Percentiles rank a stretch among this genome's conserved stretches.
These are phyloP conservation scores for Hericium coralloides DNA, from an alignment of 768 basidiomycete genomes.

Conservation along the genomic window DNA sequence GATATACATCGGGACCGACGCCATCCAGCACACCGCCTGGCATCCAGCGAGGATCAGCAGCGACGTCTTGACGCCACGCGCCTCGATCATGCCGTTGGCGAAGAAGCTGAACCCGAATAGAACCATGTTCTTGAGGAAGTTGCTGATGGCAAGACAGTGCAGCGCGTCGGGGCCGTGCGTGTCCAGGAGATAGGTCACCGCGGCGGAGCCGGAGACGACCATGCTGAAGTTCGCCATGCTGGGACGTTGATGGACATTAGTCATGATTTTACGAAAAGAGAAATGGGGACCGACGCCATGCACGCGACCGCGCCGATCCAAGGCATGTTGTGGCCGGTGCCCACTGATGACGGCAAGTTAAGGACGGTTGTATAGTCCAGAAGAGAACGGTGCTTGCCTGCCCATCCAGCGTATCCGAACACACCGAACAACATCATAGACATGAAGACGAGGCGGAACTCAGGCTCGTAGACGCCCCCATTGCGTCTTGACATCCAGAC, in stretches of 20 bases:
- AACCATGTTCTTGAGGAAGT: slow-evolving; percentile 36
- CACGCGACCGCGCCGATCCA: slow-evolving; percentile 38
- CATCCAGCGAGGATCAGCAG: slow-evolving; percentile 32
- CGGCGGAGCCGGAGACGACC: slow-evolving; percentile 32
- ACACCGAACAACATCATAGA: slow-evolving; percentile 33
- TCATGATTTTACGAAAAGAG: not conserved
- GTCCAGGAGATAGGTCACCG: slow-evolving; percentile 38
- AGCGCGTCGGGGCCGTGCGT: slow-evolving; percentile 33
- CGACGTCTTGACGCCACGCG: slow-evolving; percentile 29
- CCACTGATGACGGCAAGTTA: slow-evolving; percentile 15
- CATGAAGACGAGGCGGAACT: slow-evolving; percentile 35
- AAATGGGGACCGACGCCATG: slow-evolving; percentile 11
- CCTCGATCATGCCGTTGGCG: slow-evolving; percentile 31
- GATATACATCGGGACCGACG: slow-evolving; percentile 35
- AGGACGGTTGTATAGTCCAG: not conserved
- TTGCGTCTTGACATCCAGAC: slow-evolving; percentile 36
- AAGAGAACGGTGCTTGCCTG: slow-evolving; percentile 16
- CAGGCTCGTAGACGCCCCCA: slow-evolving; percentile 37
- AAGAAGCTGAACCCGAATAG: slow-evolving; percentile 38
- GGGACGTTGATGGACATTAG: not conserved
- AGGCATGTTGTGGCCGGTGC: slow-evolving; percentile 33
- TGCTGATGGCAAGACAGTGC: slow-evolving; percentile 32
- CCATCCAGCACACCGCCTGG: slow-evolving; percentile 32
- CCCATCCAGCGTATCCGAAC: slow-evolving; percentile 39
- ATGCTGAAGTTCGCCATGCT: slow-evolving; percentile 38